phyloP scores from a whole-genome alignment of 1,284 basidiomycete species.

The Rhodotorula sp. region DNA sequence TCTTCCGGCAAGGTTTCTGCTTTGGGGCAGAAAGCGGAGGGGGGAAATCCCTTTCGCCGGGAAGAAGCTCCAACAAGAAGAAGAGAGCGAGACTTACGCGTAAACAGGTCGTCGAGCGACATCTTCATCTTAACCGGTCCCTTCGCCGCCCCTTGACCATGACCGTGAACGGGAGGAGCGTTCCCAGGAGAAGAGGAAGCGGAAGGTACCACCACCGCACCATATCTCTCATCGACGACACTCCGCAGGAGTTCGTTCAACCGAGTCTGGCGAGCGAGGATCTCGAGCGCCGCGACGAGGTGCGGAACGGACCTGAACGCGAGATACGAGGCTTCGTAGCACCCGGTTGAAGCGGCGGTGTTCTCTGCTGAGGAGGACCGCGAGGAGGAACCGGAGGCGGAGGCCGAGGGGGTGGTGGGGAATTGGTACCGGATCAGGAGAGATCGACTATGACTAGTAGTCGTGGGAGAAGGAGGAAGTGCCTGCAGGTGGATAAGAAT shows the following conservation, averaged over 20 bases:
- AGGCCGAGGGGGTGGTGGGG: background rate
- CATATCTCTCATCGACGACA: background rate
- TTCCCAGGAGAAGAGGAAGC: too few species aligned
- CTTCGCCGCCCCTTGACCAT: background rate
- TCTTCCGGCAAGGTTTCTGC: too few species aligned
- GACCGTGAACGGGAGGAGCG: too few species aligned
- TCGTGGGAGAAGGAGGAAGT: background rate
- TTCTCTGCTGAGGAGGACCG: background rate
- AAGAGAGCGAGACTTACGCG: background rate
- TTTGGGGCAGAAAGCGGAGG: too few species aligned
- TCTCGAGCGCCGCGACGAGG: background rate
- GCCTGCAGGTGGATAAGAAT: background rate
- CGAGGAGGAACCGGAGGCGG: background rate
- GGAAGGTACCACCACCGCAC: too few species aligned
- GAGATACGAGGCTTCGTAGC: conserved; percentile 8
- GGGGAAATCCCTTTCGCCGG: too few species aligned
- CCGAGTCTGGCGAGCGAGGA: conserved; percentile 3
- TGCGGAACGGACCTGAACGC: background rate
- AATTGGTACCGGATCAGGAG: background rate
- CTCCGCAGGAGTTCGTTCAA: conserved; percentile 12
- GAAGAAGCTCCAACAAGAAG: too few species aligned
- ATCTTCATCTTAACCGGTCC: background rate
- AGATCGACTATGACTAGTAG: background rate
- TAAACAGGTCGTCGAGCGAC: conserved; percentile 11
- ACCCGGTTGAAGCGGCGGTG: background rate